A percentile compares a stretch with the other conserved stretches of the same genome.
These are phyloP conservation scores for Jatropha podagrica DNA, from an alignment of 441 rosid genomes.

Conservation along the genomic window DNA sequence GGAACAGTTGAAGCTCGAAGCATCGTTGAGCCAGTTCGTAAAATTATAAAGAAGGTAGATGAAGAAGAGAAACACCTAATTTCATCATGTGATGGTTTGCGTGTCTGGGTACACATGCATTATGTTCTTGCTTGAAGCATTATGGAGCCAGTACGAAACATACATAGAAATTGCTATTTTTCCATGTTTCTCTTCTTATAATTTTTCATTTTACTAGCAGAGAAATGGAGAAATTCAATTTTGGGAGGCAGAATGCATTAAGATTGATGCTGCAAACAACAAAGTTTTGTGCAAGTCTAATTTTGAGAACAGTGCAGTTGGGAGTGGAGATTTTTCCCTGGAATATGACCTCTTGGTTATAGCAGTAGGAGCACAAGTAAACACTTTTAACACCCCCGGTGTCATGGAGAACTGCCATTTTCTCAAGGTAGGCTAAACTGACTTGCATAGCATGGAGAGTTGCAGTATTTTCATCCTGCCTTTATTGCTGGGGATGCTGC, in stretches of 20 bases:
- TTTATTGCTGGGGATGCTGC: neutral
- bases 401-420: constrained; percentile 88
- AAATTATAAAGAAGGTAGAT: constrained; percentile 76
- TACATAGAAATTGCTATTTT: neutral
- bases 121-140: neutral
- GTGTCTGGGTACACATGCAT: neutral
- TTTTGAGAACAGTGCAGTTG: constrained; percentile 49
- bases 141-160: neutral
- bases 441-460: neutral
- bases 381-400: constrained; percentile 90
- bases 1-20: constrained; percentile 91
- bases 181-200: neutral
- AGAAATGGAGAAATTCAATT: constrained; percentile 70
- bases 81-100: neutral
- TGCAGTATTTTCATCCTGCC: neutral
- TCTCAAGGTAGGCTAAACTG: constrained; percentile 54
- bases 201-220: constrained; percentile 31
- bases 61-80: neutral
- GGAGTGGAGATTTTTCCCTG: constrained; percentile 55
- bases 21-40: constrained; percentile 83
- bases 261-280: constrained; percentile 69
- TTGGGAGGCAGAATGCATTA: constrained; percentile 81
- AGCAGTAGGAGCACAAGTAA: constrained; percentile 88
- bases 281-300: constrained; percentile 54
- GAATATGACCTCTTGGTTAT: constrained; percentile 83